Evolutionary conservation across 441 rosid species (phyloP), one percentile per base, ranked within the genome.

Genomic region (Hura crepitans): DNA sequence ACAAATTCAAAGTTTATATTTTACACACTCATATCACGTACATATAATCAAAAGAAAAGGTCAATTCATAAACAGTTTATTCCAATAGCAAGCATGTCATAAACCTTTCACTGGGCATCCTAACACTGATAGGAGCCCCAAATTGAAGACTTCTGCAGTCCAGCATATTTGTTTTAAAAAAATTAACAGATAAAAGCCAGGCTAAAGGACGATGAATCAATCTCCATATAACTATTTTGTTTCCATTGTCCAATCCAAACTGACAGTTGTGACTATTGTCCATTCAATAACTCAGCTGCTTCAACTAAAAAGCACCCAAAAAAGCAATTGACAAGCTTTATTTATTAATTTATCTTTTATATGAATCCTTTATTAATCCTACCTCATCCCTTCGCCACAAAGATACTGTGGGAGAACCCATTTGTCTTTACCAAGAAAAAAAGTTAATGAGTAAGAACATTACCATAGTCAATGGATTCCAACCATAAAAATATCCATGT

Each of bases 391-490:
- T 11, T 27, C 10, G 49, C 11, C 28, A 25, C 28, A 31, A 31
- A 43, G 51, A 4, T 33, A 70, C 0, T 25, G 30, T 30, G 18
- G 30, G 25, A 30, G 35, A 50, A 7, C 12, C 3, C 14, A 14
- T 39, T 51, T 49, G 50, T 20, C 31, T 54, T 55, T 53, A 28
- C 63, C 13, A 37, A 64, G 33, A 2, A 33, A 35, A 67, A 23
- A 13, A 13, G 4, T 51, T 20, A 12, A n/a, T 45, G 35, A 23
- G 33, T 59, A 61, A 46, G 53, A 79, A 59, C 51, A 79, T 85
- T 84, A 89, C 99, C 92, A 81, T 31, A 58, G 98, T 88, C 58
- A 95, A 72, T 61, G 90, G 90, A 81, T 93, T 95, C 99, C 99
- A 95, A 58, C 97, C 99, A 77, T 88, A 85, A 75, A 95, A 92